Evolutionary conservation across 139 green algal genomes (phyloP).

Genomic region (Dunaliella primolecta): DNA sequence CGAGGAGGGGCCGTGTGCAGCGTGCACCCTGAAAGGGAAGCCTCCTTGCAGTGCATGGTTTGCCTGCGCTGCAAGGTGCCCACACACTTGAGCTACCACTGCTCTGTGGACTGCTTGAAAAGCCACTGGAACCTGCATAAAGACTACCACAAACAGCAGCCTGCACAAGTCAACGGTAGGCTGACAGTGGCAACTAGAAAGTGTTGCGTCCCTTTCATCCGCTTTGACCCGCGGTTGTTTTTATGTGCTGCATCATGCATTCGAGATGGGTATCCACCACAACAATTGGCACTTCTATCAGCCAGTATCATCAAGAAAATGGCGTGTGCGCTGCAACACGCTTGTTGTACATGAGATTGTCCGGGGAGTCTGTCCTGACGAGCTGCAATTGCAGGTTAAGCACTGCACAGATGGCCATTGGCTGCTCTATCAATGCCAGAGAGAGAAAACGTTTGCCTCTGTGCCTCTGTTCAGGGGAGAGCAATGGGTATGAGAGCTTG

Average conservation of each 20-base stretch:
- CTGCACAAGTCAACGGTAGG: constrained; percentile 43
- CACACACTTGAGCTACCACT: constrained; percentile 86
- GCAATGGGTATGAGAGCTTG: constrained; percentile 17
- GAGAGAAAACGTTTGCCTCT: no score
- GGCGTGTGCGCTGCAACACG: no score
- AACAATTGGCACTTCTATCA: not conserved
- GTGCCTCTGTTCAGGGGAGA: not conserved
- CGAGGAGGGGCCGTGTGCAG: constrained; percentile 76
- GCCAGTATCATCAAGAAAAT: no score
- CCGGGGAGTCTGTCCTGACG: no score
- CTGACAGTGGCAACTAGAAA: no score
- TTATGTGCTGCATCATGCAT: no score
- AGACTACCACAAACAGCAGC: constrained; percentile 75
- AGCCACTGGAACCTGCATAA: constrained; percentile 86
- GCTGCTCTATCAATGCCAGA: no score
- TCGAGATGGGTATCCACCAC: not conserved
- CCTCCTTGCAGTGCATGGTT: constrained; percentile 86
- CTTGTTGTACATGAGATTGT: no score
- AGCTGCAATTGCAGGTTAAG: no score
- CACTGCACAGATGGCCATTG: no score
- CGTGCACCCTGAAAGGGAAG: constrained; percentile 82
- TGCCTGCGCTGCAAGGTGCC: constrained; percentile 78
- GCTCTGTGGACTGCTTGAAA: constrained; percentile 85
- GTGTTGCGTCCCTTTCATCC: no score
- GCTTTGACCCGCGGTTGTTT: no score